Base-by-base conservation (phyloP, 306 rosid species). In the Rosa persica region DNA sequence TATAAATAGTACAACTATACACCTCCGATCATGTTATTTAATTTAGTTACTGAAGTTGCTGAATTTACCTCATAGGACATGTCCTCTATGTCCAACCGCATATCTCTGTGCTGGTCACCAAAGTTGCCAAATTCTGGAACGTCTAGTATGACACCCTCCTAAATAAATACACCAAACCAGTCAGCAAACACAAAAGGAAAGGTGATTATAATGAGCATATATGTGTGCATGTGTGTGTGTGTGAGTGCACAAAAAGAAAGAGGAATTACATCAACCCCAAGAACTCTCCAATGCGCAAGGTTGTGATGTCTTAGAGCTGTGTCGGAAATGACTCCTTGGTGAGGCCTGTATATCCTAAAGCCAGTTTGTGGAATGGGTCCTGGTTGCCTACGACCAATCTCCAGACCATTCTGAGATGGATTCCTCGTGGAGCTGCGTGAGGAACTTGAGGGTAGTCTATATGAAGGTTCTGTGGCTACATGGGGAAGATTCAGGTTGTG, bases 31-130 rank as follows among this genome's bases (percentile, higher is more conserved):
- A 34, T 7, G 22, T 34, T 64, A 64, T 64, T 8, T 27, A 16
- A 30, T 30, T 15, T 52, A 52, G 20, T 39, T 20, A 74, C 76
- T 57, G 47, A 81, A 44, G 42, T 75, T 79, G 67, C 38, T 57
- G 34, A 38, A 76, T 86, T 83, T 85, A 87, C 99, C 97, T 96
- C 99, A 74, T 96, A 96, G 44, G 99, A 91, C 98, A 96, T 93
- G 79, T 96, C 93, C 88, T 93, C 99, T 58, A 96, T 96, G 87
- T 96, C 98, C 92, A 96, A 75, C 72, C 94, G 96, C 96, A 96
- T 87, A 81, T 96, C 99, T 55, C 97, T 88, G 83, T 96, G 98
- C 83, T 91, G 90, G 80, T 96, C 99, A 70, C 78, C 81, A 49
- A 83, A 75, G 80, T 78, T 85, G 40, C 96, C 89, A 64, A 81